Percentiles rank a stretch among this genome's conserved stretches.
Evolutionary conservation across 345 rosid species (phyloP).

Genomic region (Laguncularia racemosa): DNA sequence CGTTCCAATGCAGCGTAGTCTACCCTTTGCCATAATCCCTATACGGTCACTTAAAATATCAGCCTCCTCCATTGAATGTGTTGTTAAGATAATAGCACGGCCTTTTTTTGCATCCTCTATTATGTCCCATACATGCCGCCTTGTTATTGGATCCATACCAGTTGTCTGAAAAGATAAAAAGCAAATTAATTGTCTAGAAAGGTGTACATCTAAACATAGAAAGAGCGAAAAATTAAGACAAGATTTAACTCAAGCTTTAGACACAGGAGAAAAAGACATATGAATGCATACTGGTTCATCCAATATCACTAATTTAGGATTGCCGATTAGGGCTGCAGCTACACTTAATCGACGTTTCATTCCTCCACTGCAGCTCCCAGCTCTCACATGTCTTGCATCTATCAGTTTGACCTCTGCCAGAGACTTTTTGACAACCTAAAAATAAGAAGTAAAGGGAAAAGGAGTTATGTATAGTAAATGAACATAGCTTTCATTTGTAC

Average conservation of each 20-base stretch:
- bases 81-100: slow-evolving; percentile 72
- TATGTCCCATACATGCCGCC: slow-evolving; percentile 93
- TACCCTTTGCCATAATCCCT: slow-evolving; percentile 93
- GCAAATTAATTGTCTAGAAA: background rate
- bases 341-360: slow-evolving; percentile 96
- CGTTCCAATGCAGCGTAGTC: slow-evolving; percentile 83
- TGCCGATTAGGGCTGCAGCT: slow-evolving; percentile 78
- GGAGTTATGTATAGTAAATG: too few species aligned
- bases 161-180: slow-evolving; percentile 49
- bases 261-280: too few species aligned
- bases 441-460: background rate
- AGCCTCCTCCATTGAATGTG: slow-evolving; percentile 98
- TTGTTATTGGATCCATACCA: slow-evolving; percentile 91
- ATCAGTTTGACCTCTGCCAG: slow-evolving; percentile 64
- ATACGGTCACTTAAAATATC: slow-evolving; percentile 85
- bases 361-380: slow-evolving; percentile 94
- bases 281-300: slow-evolving; percentile 64
- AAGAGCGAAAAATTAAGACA: background rate
- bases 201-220: background rate
- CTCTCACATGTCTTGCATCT: slow-evolving; percentile 58
- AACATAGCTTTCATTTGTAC: background rate
- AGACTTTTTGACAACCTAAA: slow-evolving; percentile 57
- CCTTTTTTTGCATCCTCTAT: slow-evolving; percentile 81
- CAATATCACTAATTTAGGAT: slow-evolving; percentile 78
- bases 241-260: background rate